A percentile compares a stretch with the other conserved stretches of the same genome.
Evolutionary conservation across 2,329 filamentous ascomycete species (phyloP).

Genomic region (Helminthosporium solani): DNA sequence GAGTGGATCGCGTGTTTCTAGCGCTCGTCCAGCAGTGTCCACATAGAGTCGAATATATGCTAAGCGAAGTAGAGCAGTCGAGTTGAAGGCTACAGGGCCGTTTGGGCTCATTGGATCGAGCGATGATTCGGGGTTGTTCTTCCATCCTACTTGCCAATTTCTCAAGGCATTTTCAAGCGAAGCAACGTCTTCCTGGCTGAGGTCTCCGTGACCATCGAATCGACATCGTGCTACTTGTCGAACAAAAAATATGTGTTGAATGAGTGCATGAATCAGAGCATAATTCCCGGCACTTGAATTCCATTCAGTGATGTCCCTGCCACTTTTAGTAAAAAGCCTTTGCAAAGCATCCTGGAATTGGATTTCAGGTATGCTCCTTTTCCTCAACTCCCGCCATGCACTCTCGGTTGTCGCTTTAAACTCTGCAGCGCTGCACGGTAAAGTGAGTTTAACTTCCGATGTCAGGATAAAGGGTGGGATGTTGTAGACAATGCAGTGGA

Average conservation of each 20-base stretch:
- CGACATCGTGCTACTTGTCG: conserved; percentile 53
- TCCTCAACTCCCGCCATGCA: conserved; percentile 49
- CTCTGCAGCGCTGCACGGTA: conserved; percentile 56
- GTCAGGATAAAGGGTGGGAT: conserved; percentile 60
- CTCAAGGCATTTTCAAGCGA: conserved; percentile 47
- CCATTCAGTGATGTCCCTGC: conserved; percentile 32
- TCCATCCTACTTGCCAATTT: conserved; percentile 46
- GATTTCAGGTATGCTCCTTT: conserved; percentile 22
- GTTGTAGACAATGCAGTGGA: conserved; percentile 63
- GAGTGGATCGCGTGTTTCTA: conserved; percentile 65
- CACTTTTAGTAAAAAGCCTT: conserved; percentile 35
- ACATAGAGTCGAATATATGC: conserved; percentile 67
- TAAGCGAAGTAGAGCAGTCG: conserved; percentile 60
- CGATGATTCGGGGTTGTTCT: conserved; percentile 43
- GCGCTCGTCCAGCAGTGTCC: conserved; percentile 62
- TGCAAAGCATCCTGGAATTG: conserved; percentile 37
- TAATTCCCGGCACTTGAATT: conserved; percentile 59
- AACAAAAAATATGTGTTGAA: conserved; percentile 70
- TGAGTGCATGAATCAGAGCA: conserved; percentile 68
- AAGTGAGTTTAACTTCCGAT: conserved; percentile 54
- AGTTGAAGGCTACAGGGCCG: conserved; percentile 66
- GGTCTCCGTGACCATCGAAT: conserved; percentile 33
- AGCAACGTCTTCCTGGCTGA: conserved; percentile 44
- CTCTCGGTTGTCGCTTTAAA: conserved; percentile 56
- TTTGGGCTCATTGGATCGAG: conserved; percentile 55